These are phyloP conservation scores for Irpex lacteus DNA, from an alignment of 1,284 basidiomycete genomes.

Conservation along the genomic window DNA sequence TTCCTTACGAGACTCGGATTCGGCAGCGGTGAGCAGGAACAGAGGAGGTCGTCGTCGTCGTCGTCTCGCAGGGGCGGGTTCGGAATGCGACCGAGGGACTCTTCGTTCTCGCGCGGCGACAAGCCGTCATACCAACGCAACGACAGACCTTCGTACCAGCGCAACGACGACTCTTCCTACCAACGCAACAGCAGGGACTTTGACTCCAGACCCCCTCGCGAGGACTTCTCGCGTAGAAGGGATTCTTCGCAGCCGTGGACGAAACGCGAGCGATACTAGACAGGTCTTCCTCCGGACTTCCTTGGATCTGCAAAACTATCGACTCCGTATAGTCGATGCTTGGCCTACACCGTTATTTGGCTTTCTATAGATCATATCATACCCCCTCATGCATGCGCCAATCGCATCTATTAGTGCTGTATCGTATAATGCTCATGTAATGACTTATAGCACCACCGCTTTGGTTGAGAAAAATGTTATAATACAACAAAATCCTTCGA, in stretches of 20 bases:
- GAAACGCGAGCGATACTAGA: not conserved
- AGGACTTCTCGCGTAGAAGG: too few relatives aligned
- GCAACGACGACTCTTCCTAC: not conserved
- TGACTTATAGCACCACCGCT: not conserved
- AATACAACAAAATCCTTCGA: too few relatives aligned
- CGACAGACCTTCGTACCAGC: too few relatives aligned
- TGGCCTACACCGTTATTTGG: not conserved
- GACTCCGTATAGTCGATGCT: too few relatives aligned
- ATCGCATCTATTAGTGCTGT: not conserved
- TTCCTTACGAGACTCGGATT: constrained; percentile 44
- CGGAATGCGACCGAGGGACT: not conserved
- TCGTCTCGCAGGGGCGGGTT: not conserved
- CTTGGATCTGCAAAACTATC: too few relatives aligned
- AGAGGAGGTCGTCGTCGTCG: not conserved
- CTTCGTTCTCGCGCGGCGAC: too few relatives aligned
- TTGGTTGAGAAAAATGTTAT: not conserved
- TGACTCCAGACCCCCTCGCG: not conserved
- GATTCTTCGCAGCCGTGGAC: not conserved
- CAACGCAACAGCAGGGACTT: not conserved
- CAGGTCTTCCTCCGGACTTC: too few relatives aligned
- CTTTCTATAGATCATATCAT: not conserved
- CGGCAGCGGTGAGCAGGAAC: not conserved
- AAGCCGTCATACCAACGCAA: too few relatives aligned
- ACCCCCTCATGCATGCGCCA: not conserved
- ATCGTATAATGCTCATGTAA: not conserved